A percentile compares a stretch with the other conserved stretches of the same genome.
phyloP scores from a whole-genome alignment of 2,329 filamentous ascomycete genomes.

The Plectosphaerella sp. region DNA sequence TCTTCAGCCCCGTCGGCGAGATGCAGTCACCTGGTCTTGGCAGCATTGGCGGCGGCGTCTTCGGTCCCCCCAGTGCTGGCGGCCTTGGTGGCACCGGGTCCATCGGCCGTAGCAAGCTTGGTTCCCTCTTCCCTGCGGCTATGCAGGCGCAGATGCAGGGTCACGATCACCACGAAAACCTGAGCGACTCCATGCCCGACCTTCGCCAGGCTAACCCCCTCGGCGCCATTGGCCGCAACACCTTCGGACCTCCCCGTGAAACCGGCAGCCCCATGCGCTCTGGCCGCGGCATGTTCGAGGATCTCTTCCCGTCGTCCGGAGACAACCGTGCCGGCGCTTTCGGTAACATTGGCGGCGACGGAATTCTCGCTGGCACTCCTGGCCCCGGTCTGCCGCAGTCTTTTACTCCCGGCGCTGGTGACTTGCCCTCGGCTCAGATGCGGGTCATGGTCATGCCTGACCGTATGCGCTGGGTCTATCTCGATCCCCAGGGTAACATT shows the following conservation, averaged over 20 bases:
- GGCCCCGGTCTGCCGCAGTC: slow-evolving; percentile 10
- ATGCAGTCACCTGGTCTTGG: slow-evolving; percentile 72
- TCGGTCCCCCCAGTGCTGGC: slow-evolving; percentile 57
- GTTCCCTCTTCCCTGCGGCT: slow-evolving; percentile 78
- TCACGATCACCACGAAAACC: slow-evolving; percentile 59
- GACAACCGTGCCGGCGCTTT: slow-evolving; percentile 21
- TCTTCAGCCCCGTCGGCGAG: slow-evolving; percentile 66
- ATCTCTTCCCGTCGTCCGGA: slow-evolving; percentile 40
- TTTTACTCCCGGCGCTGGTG: slow-evolving; percentile 16
- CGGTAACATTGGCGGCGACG: slow-evolving; percentile 14
- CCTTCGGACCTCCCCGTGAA: slow-evolving; percentile 53
- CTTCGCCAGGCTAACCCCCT: slow-evolving; percentile 58
- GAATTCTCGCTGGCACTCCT: neutral
- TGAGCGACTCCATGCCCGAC: slow-evolving; percentile 55
- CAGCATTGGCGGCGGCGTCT: slow-evolving; percentile 62
- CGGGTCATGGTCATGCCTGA: slow-evolving; percentile 99
- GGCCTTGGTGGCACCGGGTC: slow-evolving; percentile 56
- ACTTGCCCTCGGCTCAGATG: slow-evolving; percentile 51
- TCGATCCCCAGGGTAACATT: slow-evolving; percentile 86
- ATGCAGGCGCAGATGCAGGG: slow-evolving; percentile 90
- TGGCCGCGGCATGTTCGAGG: slow-evolving; percentile 52
- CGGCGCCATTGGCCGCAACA: slow-evolving; percentile 61
- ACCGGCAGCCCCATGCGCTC: slow-evolving; percentile 55
- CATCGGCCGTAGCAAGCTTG: slow-evolving; percentile 76
- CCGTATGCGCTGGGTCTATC: slow-evolving; percentile 97